Evolutionary conservation across 2,329 filamentous ascomycete genomes (phyloP).

Genomic region (Microsporum audouinii): DNA sequence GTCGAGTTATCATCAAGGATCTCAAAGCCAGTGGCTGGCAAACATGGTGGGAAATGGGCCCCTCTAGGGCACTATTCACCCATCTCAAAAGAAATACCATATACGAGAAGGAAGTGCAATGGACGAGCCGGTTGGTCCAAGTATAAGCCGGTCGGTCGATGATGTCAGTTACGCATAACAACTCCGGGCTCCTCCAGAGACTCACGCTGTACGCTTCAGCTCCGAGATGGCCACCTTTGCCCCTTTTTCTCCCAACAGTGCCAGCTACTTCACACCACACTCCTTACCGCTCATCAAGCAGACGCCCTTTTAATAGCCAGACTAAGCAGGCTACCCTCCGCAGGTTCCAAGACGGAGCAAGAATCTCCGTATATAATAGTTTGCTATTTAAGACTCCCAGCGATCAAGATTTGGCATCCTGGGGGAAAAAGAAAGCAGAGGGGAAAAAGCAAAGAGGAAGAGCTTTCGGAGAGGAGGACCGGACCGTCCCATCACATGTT

Average conservation of each 20-base stretch:
- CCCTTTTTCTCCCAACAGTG: neutral
- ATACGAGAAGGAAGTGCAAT: neutral
- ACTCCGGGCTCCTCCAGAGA: neutral
- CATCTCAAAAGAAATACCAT: neutral
- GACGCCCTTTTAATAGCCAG: neutral
- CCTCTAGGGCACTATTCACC: neutral
- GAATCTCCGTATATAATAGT: neutral
- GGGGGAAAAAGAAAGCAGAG: neutral
- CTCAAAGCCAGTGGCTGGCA: neutral
- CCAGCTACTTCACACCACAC: too few species aligned
- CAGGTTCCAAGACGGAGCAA: neutral
- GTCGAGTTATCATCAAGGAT: neutral
- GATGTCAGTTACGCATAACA: neutral
- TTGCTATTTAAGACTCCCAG: neutral
- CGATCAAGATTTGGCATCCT: neutral
- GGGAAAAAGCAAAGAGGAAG: neutral
- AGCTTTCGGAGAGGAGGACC: constrained; percentile 1
- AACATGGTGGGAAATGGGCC: neutral
- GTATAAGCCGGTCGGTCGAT: neutral
- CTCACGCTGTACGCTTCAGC: neutral
- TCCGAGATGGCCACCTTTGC: neutral
- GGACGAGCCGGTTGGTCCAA: neutral
- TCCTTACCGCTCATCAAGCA: neutral
- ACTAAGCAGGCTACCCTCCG: neutral
- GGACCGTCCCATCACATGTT: neutral